Percentiles rank a stretch among this genome's conserved stretches.
Conservation (phyloP, 805 yeast species). For the Kazachstania kunashirensis region DNA sequence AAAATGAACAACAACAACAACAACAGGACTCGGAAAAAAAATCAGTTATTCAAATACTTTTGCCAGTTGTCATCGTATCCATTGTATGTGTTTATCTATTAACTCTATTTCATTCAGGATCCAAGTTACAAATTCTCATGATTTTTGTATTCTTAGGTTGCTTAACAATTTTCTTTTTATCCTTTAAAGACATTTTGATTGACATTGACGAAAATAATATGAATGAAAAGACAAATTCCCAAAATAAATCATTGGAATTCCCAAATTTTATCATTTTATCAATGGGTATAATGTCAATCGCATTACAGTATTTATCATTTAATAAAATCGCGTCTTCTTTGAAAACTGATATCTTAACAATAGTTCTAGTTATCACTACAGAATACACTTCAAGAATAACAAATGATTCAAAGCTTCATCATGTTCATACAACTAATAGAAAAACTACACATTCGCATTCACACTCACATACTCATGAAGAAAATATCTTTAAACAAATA, state of each 20-base stretch:
- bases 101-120: not conserved
- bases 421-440: not conserved
- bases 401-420: not conserved
- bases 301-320: conserved; percentile 30
- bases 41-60: no score
- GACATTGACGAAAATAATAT: conserved; percentile 4
- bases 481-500: conserved; percentile 26
- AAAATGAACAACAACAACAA: not conserved
- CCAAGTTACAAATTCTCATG: conserved; percentile 21
- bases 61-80: no score
- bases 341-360: conserved; percentile 10
- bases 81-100: no score
- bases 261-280: conserved; percentile 15
- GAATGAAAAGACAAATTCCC: not conserved
- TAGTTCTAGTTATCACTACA: conserved; percentile 12
- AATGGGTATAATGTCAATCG: conserved; percentile 27
- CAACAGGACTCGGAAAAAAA: not conserved
- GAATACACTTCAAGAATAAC: conserved; percentile 9
- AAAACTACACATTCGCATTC: not conserved
- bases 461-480: not conserved
- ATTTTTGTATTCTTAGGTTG: conserved; percentile 27
- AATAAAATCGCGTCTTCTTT: conserved; percentile 13
- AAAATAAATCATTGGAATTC: conserved; percentile 4
- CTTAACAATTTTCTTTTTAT: conserved; percentile 18
- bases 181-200: conserved; percentile 17